These are phyloP conservation scores for Dactylis glomerata DNA, from an alignment of 176 grass and related monocot species.

Conservation along the genomic window DNA sequence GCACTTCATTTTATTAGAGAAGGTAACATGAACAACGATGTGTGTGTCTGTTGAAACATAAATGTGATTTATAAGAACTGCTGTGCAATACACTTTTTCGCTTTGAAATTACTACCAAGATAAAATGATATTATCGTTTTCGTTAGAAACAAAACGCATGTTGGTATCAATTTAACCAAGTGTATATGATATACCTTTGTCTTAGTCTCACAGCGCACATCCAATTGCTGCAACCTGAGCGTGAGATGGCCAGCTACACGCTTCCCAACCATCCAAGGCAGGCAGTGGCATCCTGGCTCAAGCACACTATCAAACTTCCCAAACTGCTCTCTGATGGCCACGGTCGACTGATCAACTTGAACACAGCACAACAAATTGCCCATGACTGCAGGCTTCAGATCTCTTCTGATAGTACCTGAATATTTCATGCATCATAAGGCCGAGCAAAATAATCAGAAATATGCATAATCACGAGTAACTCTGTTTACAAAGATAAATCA, in stretches of 20 bases:
- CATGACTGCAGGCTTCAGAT: constrained; percentile 29
- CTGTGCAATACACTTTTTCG: not conserved
- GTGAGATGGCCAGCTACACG: constrained; percentile 41
- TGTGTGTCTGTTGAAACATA: not conserved
- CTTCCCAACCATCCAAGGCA: constrained; percentile 24
- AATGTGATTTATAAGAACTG: constrained; percentile 6
- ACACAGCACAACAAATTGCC: constrained; percentile 63
- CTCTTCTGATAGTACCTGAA: constrained; percentile 22
- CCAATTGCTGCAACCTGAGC: constrained; percentile 48
- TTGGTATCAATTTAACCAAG: not conserved
- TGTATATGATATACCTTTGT: constrained; percentile 36
- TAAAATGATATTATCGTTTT: not conserved
- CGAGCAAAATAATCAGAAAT: not conserved
- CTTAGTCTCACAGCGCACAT: constrained; percentile 57
- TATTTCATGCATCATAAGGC: not conserved
- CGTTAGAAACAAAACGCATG: not conserved
- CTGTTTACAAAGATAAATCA: not conserved
- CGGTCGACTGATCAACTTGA: constrained; percentile 25
- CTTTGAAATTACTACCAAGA: not conserved
- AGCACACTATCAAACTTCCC: constrained; percentile 44
- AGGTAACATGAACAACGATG: not conserved
- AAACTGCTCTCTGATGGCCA: constrained; percentile 34
- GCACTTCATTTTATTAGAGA: not conserved
- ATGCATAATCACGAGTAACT: not conserved
- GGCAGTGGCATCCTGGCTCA: constrained; percentile 40